Evolutionary conservation across 352 stramenopile species (phyloP).

Genomic region (Globisporangium cederbergense): DNA sequence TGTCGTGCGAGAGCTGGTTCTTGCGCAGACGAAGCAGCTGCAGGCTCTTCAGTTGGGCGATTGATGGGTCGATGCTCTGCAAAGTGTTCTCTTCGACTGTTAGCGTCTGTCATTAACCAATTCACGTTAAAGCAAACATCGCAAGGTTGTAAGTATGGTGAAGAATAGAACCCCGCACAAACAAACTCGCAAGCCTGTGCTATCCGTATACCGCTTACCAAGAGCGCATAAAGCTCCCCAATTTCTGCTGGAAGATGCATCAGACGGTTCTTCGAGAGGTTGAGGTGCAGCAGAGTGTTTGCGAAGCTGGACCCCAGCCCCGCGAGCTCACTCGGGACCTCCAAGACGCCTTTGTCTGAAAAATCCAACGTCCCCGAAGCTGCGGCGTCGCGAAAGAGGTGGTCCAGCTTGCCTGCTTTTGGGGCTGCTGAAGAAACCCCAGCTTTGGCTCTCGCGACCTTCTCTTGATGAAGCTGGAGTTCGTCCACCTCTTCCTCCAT

Average conservation of each 20-base stretch:
- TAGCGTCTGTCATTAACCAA: slow-evolving; percentile 32
- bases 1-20: slow-evolving; percentile 54
- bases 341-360: slow-evolving; percentile 26
- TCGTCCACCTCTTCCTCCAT: slow-evolving; percentile 75
- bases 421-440: background rate
- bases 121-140: no score
- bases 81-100: slow-evolving; percentile 69
- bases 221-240: slow-evolving; percentile 37
- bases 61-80: slow-evolving; percentile 34
- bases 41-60: slow-evolving; percentile 45
- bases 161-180: background rate
- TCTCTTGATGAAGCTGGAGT: slow-evolving; percentile 25
- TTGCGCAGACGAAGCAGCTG: slow-evolving; percentile 68
- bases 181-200: background rate
- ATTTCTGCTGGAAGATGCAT: slow-evolving; percentile 39
- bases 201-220: slow-evolving; percentile 22
- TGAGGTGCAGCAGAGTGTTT: slow-evolving; percentile 54
- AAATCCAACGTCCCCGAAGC: slow-evolving; percentile 54
- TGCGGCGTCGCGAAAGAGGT: slow-evolving; percentile 56
- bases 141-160: no score
- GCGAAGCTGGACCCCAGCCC: slow-evolving; percentile 36
- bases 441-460: slow-evolving; percentile 2
- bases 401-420: slow-evolving; percentile 17
- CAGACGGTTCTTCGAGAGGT: slow-evolving; percentile 68
- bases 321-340: slow-evolving; percentile 29